These are phyloP conservation scores for Amaranthus hypochondriacus DNA, from an alignment of 148 eudicot species.

Conservation along the genomic window DNA sequence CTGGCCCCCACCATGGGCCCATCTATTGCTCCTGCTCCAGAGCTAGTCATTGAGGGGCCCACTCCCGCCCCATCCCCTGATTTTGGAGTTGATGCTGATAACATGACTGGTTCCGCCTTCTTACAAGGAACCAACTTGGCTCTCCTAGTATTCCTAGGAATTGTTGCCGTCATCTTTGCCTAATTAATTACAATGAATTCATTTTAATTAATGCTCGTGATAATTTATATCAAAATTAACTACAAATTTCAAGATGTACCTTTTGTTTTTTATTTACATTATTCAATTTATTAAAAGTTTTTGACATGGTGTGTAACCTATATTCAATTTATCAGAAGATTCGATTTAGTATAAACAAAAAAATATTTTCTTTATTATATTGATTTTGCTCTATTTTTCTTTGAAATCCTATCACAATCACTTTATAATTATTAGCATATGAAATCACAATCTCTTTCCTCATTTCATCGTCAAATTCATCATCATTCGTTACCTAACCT, in stretches of 20 bases:
- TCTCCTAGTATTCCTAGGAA: conserved; percentile 16
- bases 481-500: no score
- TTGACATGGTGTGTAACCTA: background rate
- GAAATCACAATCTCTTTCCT: no score
- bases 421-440: no score
- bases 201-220: background rate
- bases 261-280: background rate
- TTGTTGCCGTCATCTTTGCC: conserved; percentile 15
- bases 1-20: conserved; percentile 5
- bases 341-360: no score
- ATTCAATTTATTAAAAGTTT: background rate
- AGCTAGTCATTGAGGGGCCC: background rate
- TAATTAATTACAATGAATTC: background rate
- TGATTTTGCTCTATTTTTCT: no score
- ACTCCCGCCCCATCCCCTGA: conserved; percentile 10
- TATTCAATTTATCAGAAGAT: background rate
- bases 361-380: no score
- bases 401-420: no score
- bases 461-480: no score
- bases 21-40: background rate
- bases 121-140: conserved; percentile 12
- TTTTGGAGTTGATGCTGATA: background rate
- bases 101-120: conserved; percentile 4
- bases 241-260: background rate
- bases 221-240: background rate